A percentile compares a stretch with the other conserved stretches of the same genome.
These are phyloP conservation scores for Mollisia scopiformis DNA, from an alignment of 2,329 filamentous ascomycete species.

Conservation along the genomic window DNA sequence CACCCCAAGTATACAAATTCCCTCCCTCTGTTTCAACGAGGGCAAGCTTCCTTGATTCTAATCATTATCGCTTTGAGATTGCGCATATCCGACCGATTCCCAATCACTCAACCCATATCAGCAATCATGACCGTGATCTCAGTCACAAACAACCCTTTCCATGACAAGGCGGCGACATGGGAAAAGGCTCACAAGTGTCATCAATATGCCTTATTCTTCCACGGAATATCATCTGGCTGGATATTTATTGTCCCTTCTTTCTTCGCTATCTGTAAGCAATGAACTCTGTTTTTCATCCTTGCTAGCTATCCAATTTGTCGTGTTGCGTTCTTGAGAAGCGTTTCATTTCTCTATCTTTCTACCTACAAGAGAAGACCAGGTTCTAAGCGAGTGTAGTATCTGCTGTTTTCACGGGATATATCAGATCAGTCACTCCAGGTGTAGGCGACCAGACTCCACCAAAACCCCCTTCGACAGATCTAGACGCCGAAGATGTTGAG, in stretches of 20 bases:
- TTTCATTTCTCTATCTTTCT: too few relatives aligned
- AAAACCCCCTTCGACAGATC: background rate
- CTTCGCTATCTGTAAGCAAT: constrained; percentile 1
- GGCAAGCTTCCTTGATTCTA: too few relatives aligned
- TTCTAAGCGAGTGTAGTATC: too few relatives aligned
- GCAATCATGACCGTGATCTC: background rate
- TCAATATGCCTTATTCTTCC: constrained; percentile 17
- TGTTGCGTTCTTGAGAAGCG: too few relatives aligned
- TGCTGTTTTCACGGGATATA: background rate
- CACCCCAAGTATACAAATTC: background rate
- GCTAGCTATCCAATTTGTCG: too few relatives aligned
- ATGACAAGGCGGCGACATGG: background rate
- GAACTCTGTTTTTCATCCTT: too few relatives aligned
- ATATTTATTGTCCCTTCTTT: background rate
- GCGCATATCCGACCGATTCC: background rate
- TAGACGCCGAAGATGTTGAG: background rate
- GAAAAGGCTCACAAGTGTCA: constrained; percentile 3
- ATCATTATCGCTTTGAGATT: too few relatives aligned
- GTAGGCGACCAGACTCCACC: background rate
- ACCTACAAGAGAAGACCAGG: too few relatives aligned
- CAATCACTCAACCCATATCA: background rate
- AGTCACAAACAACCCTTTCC: background rate
- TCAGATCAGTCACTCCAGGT: constrained; percentile 5
- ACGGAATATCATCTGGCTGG: background rate
- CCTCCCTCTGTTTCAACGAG: background rate